Base-by-base conservation (phyloP, 1,139 yeast species). In the Sugiyamaella japonica region DNA sequence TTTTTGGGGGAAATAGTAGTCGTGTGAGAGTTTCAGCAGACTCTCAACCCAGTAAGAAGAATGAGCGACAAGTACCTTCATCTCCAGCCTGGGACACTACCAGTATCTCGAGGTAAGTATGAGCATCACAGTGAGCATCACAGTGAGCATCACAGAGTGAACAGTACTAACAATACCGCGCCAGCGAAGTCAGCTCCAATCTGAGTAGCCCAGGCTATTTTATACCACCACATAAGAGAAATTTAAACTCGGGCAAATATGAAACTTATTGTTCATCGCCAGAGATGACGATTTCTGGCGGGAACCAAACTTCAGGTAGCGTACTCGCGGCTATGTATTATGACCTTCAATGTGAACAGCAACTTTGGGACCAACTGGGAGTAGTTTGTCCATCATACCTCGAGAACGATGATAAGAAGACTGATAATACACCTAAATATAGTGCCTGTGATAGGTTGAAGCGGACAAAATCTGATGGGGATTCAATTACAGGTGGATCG, bases 321-420 rank as follows among this genome's bases (percentile, higher is more conserved):
- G 16, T 45, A 10, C 40, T 45, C 16, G 32, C 49, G n/a, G 49
- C 49, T 32, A 36, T 45, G 34, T 28, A 45, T 45, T 45, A 45
- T 25, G 49, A 45, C 37, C 17, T 13, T 32, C 37, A 34, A 32
- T 34, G 31, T 16, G 48, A 44, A 32, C 49, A 38, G 13, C 49
- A 20, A 15, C 36, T 36, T 12, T 45, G 40, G 40, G 49, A 45
- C 7, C 40, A 36, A 6, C 40, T 45, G 7, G 41, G 41, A 8
- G 7, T 45, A 3, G 20, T 28, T 16, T 13, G 10, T 23, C 49
- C 49, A 20, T 13, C 49, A 10, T 45, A 45, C 25, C 36, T 37
- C 13, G 12, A 16, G 15, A 20, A 31, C 7, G 29, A 13, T 10
- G 7, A 20, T 23, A 29, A 13, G 29, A 29, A 25, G 4, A 2